Evolutionary conservation across 73 alveolate genomes (phyloP).

Genomic region (Symbiodinium natans): DNA sequence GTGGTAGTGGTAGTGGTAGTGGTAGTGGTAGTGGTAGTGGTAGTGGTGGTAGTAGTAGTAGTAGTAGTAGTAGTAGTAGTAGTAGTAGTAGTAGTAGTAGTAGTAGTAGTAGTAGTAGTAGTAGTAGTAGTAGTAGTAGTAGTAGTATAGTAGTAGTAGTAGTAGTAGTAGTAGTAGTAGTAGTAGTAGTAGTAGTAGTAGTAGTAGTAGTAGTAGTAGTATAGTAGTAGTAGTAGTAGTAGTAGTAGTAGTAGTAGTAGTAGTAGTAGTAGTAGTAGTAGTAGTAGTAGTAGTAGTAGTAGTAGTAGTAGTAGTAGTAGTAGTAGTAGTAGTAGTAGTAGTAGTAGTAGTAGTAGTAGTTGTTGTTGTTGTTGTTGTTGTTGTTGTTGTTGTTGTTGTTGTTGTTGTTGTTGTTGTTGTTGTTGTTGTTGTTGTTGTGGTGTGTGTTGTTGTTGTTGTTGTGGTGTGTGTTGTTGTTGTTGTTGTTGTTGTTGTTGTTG

Average conservation of each 20-base stretch:
- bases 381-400: not conserved
- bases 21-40: slow-evolving; percentile 2
- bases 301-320: not conserved
- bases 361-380: not conserved
- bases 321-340: not conserved
- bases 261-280: not conserved
- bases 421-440: too few relatives aligned
- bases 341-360: not conserved
- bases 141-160: too few relatives aligned
- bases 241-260: not conserved
- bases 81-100: not conserved
- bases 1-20: not conserved
- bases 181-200: not conserved
- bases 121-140: not conserved
- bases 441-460: too few relatives aligned
- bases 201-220: not conserved
- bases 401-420: not conserved
- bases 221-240: not conserved
- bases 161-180: not conserved
- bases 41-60: slow-evolving; percentile 15
- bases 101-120: not conserved
- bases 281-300: not conserved
- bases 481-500: not conserved
- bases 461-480: too few relatives aligned
- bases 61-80: not conserved